Evolutionary conservation across 495 filamentous ascomycete genomes (phyloP).

Genomic region (Penicillium mononematosum): DNA sequence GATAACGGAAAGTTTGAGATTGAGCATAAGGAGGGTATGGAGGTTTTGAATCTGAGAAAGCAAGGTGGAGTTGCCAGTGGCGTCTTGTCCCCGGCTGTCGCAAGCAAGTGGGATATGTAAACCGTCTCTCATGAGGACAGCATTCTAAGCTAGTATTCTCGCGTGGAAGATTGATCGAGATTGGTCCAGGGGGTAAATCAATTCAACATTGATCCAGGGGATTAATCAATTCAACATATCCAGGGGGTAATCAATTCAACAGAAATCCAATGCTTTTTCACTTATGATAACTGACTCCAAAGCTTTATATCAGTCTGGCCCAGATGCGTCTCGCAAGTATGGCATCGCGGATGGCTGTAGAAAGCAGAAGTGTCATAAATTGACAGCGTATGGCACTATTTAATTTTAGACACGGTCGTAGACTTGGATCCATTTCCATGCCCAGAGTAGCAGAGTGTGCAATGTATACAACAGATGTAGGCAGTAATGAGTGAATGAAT

Average conservation of each 20-base stretch:
- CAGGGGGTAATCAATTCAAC: neutral
- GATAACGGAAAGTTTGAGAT: slow-evolving; percentile 45
- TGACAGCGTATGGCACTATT: neutral
- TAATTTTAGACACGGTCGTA: neutral
- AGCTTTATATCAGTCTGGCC: neutral
- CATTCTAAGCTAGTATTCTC: neutral
- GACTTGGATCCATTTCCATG: no score
- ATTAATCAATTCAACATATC: neutral
- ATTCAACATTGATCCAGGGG: no score
- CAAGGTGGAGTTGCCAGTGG: slow-evolving; percentile 26
- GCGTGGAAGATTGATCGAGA: no score
- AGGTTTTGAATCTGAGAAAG: slow-evolving; percentile 45
- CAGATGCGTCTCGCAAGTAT: neutral
- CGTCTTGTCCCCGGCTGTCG: slow-evolving; percentile 13
- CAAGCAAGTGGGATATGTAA: neutral
- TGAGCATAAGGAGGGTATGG: slow-evolving; percentile 26
- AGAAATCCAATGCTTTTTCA: neutral
- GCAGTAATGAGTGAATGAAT: neutral
- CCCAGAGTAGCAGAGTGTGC: no score
- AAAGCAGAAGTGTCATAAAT: neutral
- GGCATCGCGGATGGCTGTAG: neutral
- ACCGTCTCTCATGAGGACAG: neutral
- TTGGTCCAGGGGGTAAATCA: no score
- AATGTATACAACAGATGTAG: no score
- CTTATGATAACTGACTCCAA: neutral